These are phyloP conservation scores for Echria macrotheca DNA, from an alignment of 495 filamentous ascomycete genomes.

Conservation along the genomic window DNA sequence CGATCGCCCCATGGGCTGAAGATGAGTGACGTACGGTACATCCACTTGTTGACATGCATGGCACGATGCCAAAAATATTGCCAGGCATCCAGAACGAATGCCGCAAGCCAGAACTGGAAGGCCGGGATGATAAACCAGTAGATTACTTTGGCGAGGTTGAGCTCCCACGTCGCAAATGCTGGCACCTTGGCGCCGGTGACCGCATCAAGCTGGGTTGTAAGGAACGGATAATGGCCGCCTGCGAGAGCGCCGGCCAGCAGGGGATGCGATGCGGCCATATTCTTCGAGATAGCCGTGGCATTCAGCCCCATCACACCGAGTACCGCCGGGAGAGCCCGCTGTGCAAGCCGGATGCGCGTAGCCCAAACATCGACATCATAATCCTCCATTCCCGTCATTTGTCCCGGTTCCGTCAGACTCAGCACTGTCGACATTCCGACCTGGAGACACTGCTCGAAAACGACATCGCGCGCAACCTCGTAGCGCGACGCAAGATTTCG, in stretches of 20 bases:
- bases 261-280: slow-evolving; percentile 50
- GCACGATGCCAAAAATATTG: slow-evolving; percentile 93
- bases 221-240: slow-evolving; percentile 66
- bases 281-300: slow-evolving; percentile 49
- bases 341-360: slow-evolving; percentile 62
- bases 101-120: slow-evolving; percentile 66
- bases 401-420: slow-evolving; percentile 56
- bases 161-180: slow-evolving; percentile 69
- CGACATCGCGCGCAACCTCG: slow-evolving; percentile 80
- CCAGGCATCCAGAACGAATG: slow-evolving; percentile 83
- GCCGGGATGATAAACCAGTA: slow-evolving; percentile 75
- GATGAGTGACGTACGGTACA: slow-evolving; percentile 68
- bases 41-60: slow-evolving; percentile 94
- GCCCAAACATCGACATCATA: slow-evolving; percentile 84
- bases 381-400: slow-evolving; percentile 66
- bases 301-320: slow-evolving; percentile 53
- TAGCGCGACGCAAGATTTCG: slow-evolving; percentile 78
- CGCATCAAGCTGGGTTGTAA: slow-evolving; percentile 41
- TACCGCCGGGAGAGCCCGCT: slow-evolving; percentile 59
- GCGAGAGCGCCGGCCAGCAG: slow-evolving; percentile 62
- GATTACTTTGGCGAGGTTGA: slow-evolving; percentile 62
- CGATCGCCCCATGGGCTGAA: slow-evolving; percentile 10
- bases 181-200: slow-evolving; percentile 38
- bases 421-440: slow-evolving; percentile 58
- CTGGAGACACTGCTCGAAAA: slow-evolving; percentile 87